These are phyloP conservation scores for Domatiomyces catenatus DNA, from an alignment of 2,329 filamentous ascomycete species.

Conservation along the genomic window DNA sequence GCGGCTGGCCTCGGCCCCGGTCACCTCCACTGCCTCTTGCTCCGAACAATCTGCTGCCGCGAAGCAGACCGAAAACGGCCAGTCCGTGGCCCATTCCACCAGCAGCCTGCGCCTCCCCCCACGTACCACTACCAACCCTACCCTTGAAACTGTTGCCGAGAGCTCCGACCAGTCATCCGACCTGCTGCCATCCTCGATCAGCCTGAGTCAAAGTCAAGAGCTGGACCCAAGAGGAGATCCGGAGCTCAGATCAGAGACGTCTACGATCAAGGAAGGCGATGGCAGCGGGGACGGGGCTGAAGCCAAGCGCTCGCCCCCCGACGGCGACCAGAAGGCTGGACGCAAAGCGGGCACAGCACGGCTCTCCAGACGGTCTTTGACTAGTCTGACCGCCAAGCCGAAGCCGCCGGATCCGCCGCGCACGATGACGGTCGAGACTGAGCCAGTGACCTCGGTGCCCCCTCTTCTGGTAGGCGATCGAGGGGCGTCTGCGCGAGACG, in stretches of 20 bases:
- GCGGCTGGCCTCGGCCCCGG: conserved; percentile 19
- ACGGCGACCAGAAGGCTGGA: conserved; percentile 22
- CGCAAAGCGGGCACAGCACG: conserved; percentile 23
- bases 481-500: conserved; percentile 42
- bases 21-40: conserved; percentile 9
- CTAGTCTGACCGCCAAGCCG: conserved; percentile 50
- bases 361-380: conserved; percentile 51
- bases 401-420: conserved; percentile 64
- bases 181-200: conserved; percentile 4
- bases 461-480: conserved; percentile 52
- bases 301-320: conserved; percentile 28
- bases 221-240: conserved; percentile 9
- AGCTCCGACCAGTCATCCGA: conserved; percentile 44
- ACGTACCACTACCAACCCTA: conserved; percentile 24
- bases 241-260: conserved; percentile 29
- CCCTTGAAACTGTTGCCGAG: conserved; percentile 83
- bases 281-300: conserved; percentile 25
- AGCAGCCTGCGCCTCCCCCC: background rate
- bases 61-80: conserved; percentile 23
- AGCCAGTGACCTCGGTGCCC: conserved; percentile 82
- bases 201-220: conserved; percentile 21
- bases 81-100: background rate
- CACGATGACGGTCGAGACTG: conserved; percentile 95
- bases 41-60: conserved; percentile 4
- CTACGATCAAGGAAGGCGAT: conserved; percentile 28